A percentile compares a stretch with the other conserved stretches of the same genome.
Evolutionary conservation across 2,329 filamentous ascomycete species (phyloP).

Genomic region (Zymoseptoria ardabiliae): DNA sequence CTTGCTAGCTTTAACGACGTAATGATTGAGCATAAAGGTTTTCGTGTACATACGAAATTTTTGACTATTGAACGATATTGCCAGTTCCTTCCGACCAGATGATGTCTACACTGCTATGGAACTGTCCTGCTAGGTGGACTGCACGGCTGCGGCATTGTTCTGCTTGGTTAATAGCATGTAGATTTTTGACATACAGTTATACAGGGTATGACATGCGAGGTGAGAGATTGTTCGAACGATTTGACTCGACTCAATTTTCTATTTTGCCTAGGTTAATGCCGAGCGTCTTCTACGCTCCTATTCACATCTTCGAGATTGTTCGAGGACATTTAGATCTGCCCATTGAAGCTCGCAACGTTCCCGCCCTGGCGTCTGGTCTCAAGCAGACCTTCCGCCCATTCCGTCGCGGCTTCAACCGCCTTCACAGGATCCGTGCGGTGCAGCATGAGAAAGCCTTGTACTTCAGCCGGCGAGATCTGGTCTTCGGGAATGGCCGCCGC

Average conservation of each 20-base stretch:
- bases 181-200: no score
- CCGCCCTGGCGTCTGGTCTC: constrained; percentile 10
- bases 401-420: constrained; percentile 36
- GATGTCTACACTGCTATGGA: no score
- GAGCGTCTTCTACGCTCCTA: background rate
- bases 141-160: no score
- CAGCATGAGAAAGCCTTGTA: constrained; percentile 44
- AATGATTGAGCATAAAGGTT: background rate
- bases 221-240: no score
- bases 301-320: no score
- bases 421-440: constrained; percentile 39
- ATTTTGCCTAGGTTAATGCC: no score
- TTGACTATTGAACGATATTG: background rate
- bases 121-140: no score
- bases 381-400: constrained; percentile 34
- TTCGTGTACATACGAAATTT: background rate
- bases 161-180: no score
- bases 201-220: no score
- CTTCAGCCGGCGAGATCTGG: constrained; percentile 42
- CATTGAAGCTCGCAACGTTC: constrained; percentile 9
- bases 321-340: background rate
- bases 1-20: background rate
- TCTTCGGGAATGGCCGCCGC: constrained; percentile 37
- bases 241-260: no score
- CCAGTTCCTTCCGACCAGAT: background rate